Evolutionary conservation across 2,329 filamentous ascomycete genomes (phyloP).

Genomic region (Chaetothyriales sp.): DNA sequence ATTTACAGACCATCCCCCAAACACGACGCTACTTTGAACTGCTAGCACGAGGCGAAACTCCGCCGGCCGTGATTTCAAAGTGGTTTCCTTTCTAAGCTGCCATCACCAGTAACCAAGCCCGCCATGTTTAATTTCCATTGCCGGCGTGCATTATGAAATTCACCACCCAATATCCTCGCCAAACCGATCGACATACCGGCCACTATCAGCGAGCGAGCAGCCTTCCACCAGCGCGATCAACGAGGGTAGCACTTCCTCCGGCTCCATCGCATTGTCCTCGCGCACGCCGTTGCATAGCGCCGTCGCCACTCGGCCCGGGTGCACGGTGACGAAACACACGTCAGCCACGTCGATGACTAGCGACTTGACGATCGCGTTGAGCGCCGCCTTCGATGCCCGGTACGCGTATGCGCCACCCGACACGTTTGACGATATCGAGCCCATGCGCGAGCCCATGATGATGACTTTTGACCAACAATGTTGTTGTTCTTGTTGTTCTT

Average conservation of each 20-base stretch:
- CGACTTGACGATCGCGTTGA: conserved; percentile 33
- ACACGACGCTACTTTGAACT: conserved; percentile 16
- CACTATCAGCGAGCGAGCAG: conserved; percentile 26
- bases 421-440: conserved; percentile 30
- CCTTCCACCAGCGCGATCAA: conserved; percentile 25
- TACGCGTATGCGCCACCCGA: conserved; percentile 32
- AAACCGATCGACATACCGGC: conserved; percentile 30
- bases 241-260: conserved; percentile 30
- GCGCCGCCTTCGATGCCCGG: conserved; percentile 31
- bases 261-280: conserved; percentile 26
- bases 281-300: conserved; percentile 29
- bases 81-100: conserved; percentile 9
- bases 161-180: conserved; percentile 30
- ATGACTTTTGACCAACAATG: conserved; percentile 29
- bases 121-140: too few relatives aligned
- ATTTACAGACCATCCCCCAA: conserved; percentile 11
- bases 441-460: conserved; percentile 32
- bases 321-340: conserved; percentile 30
- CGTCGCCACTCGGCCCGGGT: conserved; percentile 31
- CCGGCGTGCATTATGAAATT: too few relatives aligned
- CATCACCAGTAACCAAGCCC: too few relatives aligned
- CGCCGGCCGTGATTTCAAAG: conserved; percentile 13
- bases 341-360: conserved; percentile 31
- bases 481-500: conserved; percentile 27
- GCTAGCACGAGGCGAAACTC: conserved; percentile 9